phyloP scores from a whole-genome alignment of 306 rosid genomes.

The Cicer judaicum region DNA sequence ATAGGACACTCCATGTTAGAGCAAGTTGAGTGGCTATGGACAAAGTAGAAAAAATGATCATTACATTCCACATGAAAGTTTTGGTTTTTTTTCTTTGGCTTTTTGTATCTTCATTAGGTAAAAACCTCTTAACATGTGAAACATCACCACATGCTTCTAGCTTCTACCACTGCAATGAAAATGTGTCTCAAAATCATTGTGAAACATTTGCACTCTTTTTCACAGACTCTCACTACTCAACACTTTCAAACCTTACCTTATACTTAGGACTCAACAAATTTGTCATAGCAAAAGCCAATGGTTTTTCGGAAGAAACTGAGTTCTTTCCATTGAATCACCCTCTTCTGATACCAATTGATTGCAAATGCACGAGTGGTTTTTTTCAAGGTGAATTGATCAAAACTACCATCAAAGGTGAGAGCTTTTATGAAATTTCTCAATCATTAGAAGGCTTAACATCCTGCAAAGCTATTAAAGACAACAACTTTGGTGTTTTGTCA shows the following conservation, averaged over 20 bases:
- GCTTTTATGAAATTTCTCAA: constrained; percentile 64
- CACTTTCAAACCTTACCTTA: constrained; percentile 72
- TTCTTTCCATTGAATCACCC: constrained; percentile 61
- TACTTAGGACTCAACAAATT: constrained; percentile 69
- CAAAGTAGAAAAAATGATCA: constrained; percentile 54
- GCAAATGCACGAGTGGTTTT: constrained; percentile 64
- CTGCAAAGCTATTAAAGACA: constrained; percentile 66
- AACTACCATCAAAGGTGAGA: constrained; percentile 67
- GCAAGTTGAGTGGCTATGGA: constrained; percentile 47
- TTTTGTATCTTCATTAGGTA: constrained; percentile 55
- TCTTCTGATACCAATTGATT: constrained; percentile 75
- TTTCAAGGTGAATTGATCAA: constrained; percentile 63
- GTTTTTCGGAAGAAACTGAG: constrained; percentile 72
- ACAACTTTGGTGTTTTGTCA: constrained; percentile 60
- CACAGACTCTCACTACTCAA: constrained; percentile 68
- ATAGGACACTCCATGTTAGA: constrained; percentile 50
- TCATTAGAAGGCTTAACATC: constrained; percentile 81
- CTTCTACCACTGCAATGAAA: constrained; percentile 56
- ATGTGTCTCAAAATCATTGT: constrained; percentile 57
- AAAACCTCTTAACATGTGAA: constrained; percentile 55
- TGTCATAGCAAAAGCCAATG: constrained; percentile 63
- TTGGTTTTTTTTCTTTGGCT: constrained; percentile 57
- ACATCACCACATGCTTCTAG: constrained; percentile 56
- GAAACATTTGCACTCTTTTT: constrained; percentile 69
- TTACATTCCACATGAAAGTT: constrained; percentile 52